Evolutionary conservation across 768 basidiomycete species (phyloP).

Genomic region (Paxillus involutus): DNA sequence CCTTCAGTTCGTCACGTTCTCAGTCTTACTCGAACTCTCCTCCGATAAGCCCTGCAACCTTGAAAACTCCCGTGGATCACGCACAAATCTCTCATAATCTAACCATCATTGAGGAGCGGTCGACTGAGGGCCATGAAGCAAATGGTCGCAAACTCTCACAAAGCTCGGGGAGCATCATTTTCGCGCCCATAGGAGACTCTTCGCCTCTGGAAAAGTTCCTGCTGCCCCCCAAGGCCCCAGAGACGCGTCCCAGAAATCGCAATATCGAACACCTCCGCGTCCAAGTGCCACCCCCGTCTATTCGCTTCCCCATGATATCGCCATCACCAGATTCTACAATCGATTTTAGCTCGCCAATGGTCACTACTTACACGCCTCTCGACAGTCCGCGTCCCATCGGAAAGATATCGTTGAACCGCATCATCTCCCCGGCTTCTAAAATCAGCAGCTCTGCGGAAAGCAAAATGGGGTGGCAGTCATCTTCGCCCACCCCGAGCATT

Average conservation of each 20-base stretch:
- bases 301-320: slow-evolving; percentile 16
- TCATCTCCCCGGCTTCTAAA: slow-evolving; percentile 26
- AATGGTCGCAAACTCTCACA: slow-evolving; percentile 12
- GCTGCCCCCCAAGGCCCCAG: neutral
- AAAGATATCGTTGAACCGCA: slow-evolving; percentile 26
- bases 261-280: slow-evolving; percentile 31
- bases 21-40: slow-evolving; percentile 27
- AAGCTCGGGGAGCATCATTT: slow-evolving; percentile 22
- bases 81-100: slow-evolving; percentile 24
- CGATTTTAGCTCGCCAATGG: slow-evolving; percentile 4
- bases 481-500: slow-evolving; percentile 20
- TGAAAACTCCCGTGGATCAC: slow-evolving; percentile 35
- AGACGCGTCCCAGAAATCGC: slow-evolving; percentile 23
- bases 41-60: slow-evolving; percentile 32
- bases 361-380: neutral
- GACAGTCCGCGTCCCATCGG: slow-evolving; percentile 7
- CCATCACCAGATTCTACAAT: slow-evolving; percentile 15
- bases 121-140: slow-evolving; percentile 17
- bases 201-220: slow-evolving; percentile 21
- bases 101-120: slow-evolving; percentile 40
- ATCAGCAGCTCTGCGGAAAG: slow-evolving; percentile 2
- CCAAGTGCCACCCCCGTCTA: slow-evolving; percentile 22
- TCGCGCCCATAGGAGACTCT: slow-evolving; percentile 16
- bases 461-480: slow-evolving; percentile 4
- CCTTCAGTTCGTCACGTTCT: slow-evolving; percentile 37